Conservation (phyloP, 2,329 filamentous ascomycete species). For the Mycosphaerella sp. region DNA sequence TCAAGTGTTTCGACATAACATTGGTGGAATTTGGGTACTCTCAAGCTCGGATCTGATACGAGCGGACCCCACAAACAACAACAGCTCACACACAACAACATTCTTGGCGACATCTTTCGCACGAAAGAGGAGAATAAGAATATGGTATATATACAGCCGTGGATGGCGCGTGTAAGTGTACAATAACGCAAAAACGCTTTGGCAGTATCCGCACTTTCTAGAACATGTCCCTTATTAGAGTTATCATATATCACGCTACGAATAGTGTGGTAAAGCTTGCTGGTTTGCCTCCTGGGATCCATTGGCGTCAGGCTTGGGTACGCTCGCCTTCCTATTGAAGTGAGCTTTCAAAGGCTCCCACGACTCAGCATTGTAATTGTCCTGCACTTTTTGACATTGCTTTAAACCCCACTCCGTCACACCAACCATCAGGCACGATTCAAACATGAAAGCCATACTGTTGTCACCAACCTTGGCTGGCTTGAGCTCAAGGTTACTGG, state of each 20-base stretch:
- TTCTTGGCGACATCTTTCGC: no score
- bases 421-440: conserved; percentile 62
- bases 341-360: conserved; percentile 56
- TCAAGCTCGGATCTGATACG: no score
- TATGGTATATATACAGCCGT: no score
- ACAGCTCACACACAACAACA: no score
- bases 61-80: no score
- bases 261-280: conserved; percentile 16
- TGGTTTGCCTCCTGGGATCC: conserved; percentile 12
- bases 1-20: not conserved
- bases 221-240: not conserved
- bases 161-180: no score
- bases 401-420: conserved; percentile 67
- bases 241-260: conserved; percentile 2
- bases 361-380: conserved; percentile 71
- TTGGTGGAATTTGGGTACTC: not conserved
- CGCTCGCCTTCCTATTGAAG: conserved; percentile 27
- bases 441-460: conserved; percentile 64
- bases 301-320: conserved; percentile 11
- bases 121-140: no score
- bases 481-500: conserved; percentile 49
- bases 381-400: conserved; percentile 63
- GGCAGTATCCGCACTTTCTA: no score
- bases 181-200: no score
- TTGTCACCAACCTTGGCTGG: conserved; percentile 54